Evolutionary conservation across 2,329 filamentous ascomycete genomes (phyloP).

Genomic region (Pseudocercospora cruenta): DNA sequence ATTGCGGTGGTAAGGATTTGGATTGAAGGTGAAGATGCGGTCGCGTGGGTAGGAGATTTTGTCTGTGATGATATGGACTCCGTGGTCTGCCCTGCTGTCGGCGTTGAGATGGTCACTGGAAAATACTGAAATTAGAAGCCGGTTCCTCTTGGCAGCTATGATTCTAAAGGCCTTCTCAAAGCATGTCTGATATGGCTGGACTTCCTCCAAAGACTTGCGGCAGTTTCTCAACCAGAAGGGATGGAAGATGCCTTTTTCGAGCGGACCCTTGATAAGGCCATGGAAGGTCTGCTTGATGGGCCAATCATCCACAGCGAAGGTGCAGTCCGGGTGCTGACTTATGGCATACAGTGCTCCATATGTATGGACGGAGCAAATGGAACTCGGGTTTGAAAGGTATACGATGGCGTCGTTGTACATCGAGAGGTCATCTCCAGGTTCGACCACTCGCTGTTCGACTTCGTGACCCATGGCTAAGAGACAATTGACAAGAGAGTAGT

Average conservation of each 20-base stretch:
- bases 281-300: slow-evolving; percentile 1
- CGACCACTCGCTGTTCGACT: slow-evolving; percentile 6
- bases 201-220: not conserved
- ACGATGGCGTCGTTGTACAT: slow-evolving; percentile 11
- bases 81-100: not conserved
- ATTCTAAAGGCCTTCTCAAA: not conserved
- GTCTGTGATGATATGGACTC: slow-evolving; percentile 5
- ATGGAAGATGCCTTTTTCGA: not conserved
- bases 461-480: slow-evolving; percentile 11
- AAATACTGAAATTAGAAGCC: slow-evolving; percentile 4
- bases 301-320: slow-evolving; percentile 15
- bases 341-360: slow-evolving; percentile 9
- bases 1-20: slow-evolving; percentile 15
- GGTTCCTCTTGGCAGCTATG: not conserved
- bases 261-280: not conserved
- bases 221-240: not conserved
- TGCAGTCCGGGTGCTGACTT: slow-evolving; percentile 9
- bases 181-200: slow-evolving; percentile 4
- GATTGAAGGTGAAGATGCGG: slow-evolving; percentile 6
- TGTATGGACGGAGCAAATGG: not conserved
- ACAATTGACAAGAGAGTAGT: slow-evolving; percentile 16
- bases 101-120: not conserved
- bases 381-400: slow-evolving; percentile 4
- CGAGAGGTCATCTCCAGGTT: slow-evolving; percentile 4
- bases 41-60: slow-evolving; percentile 5